Conservation (phyloP, 2,329 filamentous ascomycete species). For the Penicillium sp. region DNA sequence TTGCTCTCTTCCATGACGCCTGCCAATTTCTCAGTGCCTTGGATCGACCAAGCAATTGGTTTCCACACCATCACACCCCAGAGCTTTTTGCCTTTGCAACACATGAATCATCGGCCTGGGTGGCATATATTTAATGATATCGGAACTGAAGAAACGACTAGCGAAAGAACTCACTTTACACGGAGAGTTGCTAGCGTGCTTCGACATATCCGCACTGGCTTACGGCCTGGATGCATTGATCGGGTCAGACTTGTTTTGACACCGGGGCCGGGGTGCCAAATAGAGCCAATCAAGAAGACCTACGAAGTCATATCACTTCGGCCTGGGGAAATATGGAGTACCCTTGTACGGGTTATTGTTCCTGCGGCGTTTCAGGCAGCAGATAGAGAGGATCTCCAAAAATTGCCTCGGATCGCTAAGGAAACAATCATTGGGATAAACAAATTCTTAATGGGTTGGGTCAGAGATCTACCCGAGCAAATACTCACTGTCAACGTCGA, state of each 20-base stretch:
- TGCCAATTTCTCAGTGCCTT: slow-evolving; percentile 23
- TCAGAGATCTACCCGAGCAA: slow-evolving; percentile 19
- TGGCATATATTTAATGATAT: slow-evolving; percentile 35
- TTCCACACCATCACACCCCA: slow-evolving; percentile 41
- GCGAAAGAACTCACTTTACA: slow-evolving; percentile 21
- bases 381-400: neutral
- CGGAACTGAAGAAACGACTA: slow-evolving; percentile 13
- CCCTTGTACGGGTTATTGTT: slow-evolving; percentile 30
- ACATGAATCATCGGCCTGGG: slow-evolving; percentile 19
- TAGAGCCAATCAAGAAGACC: slow-evolving; percentile 27
- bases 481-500: slow-evolving; percentile 33
- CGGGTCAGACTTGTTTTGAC: slow-evolving; percentile 30
- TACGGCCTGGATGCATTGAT: slow-evolving; percentile 30
- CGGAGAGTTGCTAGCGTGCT: slow-evolving; percentile 27
- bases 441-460: slow-evolving; percentile 28
- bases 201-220: slow-evolving; percentile 34
- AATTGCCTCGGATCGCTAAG: neutral
- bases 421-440: slow-evolving; percentile 36
- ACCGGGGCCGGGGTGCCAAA: slow-evolving; percentile 26
- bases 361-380: slow-evolving; percentile 14
- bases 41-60: slow-evolving; percentile 30
- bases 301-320: slow-evolving; percentile 27
- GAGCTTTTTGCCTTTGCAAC: slow-evolving; percentile 22
- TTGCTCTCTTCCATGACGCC: slow-evolving; percentile 32
- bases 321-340: slow-evolving; percentile 38